A percentile compares a stretch with the other conserved stretches of the same genome.
phyloP scores from a whole-genome alignment of 352 stramenopile genomes.

The Globisporangium ultimum region DNA sequence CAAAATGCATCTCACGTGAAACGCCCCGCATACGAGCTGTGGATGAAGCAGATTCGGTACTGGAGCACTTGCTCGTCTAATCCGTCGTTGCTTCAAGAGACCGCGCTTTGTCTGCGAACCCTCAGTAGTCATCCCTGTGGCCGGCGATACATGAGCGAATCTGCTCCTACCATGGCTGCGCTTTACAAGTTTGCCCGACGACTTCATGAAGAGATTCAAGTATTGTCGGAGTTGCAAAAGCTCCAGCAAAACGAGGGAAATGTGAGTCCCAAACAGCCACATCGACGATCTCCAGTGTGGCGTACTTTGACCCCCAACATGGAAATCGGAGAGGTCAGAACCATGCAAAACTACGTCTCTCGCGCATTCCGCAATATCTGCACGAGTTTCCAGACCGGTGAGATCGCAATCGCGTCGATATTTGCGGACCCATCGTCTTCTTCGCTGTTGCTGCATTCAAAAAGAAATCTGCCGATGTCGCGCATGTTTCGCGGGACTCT shows the following conservation, averaged over 20 bases:
- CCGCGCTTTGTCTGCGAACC: slow-evolving; percentile 47
- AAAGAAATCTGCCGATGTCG: slow-evolving; percentile 63
- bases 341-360: slow-evolving; percentile 30
- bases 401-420: slow-evolving; percentile 37
- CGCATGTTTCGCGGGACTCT: slow-evolving; percentile 44
- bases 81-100: slow-evolving; percentile 31
- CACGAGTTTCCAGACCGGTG: slow-evolving; percentile 48
- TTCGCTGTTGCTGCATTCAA: slow-evolving; percentile 50
- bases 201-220: slow-evolving; percentile 34
- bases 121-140: slow-evolving; percentile 46
- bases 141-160: slow-evolving; percentile 50
- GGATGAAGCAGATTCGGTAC: slow-evolving; percentile 55
- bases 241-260: not conserved
- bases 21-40: slow-evolving; percentile 48
- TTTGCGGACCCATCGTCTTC: slow-evolving; percentile 25
- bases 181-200: slow-evolving; percentile 48
- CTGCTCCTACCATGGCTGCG: slow-evolving; percentile 37
- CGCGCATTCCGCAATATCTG: slow-evolving; percentile 59
- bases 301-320: not conserved
- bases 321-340: not conserved
- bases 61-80: slow-evolving; percentile 23
- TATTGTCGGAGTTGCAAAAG: too few species aligned
- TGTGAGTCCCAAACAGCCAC: not conserved
- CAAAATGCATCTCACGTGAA: slow-evolving; percentile 29
- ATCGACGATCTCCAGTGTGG: not conserved